Evolutionary conservation across 352 stramenopile genomes (phyloP).

Genomic region (Globisporangium rhizosaccharum): DNA sequence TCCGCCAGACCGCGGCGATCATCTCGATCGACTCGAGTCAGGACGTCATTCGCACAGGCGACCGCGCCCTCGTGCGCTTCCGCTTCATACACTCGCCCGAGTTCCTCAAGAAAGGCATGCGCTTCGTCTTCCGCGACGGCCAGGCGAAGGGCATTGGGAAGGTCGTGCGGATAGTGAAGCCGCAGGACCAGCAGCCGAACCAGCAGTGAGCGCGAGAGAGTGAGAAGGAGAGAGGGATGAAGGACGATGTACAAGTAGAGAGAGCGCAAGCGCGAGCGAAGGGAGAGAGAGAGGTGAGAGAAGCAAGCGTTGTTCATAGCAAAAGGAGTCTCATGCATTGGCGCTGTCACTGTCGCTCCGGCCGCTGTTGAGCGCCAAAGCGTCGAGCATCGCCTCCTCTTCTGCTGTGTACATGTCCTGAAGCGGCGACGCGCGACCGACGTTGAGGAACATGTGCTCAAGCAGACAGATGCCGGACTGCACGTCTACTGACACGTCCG

Average conservation of each 20-base stretch:
- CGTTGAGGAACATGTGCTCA: conserved; percentile 50
- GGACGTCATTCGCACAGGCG: conserved; percentile 87
- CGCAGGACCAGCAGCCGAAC: conserved; percentile 13
- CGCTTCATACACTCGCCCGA: conserved; percentile 90
- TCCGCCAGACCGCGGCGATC: conserved; percentile 89
- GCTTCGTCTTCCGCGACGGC: conserved; percentile 97
- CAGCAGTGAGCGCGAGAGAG: not conserved
- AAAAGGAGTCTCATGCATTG: not conserved
- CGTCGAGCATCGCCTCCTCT: conserved; percentile 67
- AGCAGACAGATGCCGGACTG: conserved; percentile 65
- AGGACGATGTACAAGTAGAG: conserved; percentile 1
- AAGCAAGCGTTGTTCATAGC: not conserved
- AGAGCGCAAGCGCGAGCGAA: not conserved
- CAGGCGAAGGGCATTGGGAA: conserved; percentile 96
- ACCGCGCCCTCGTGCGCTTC: conserved; percentile 87
- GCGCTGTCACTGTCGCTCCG: conserved; percentile 10
- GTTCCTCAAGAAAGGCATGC: conserved; percentile 95
- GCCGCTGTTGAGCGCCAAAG: conserved; percentile 29
- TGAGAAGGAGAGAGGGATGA: not conserved
- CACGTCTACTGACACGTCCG: conserved; percentile 51
- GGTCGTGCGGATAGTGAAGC: conserved; percentile 69
- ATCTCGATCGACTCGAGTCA: conserved; percentile 77
- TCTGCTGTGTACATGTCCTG: conserved; percentile 76
- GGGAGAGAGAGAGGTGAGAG: not conserved
- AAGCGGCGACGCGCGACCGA: conserved; percentile 53